phyloP scores from a whole-genome alignment of 2,329 filamentous ascomycete genomes.

The Pleurostoma richardsiae region DNA sequence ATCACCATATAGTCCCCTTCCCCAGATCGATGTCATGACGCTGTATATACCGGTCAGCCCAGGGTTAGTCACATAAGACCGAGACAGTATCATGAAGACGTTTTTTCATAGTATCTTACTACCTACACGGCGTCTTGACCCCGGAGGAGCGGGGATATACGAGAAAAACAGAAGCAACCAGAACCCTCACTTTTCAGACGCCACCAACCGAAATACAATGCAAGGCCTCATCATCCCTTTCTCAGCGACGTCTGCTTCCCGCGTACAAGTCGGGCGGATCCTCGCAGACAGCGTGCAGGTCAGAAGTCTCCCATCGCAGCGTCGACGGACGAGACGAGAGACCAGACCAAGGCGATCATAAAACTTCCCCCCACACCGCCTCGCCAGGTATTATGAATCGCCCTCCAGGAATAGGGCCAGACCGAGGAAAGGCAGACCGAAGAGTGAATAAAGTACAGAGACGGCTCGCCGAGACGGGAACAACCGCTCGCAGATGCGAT shows the following conservation, averaged over 20 bases:
- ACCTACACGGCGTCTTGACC: neutral
- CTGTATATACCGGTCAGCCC: too few species aligned
- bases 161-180: slow-evolving; percentile 16
- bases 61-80: too few species aligned
- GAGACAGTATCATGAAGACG: too few species aligned
- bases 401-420: too few species aligned
- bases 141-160: neutral
- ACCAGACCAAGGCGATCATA: neutral
- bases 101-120: neutral
- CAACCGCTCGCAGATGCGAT: too few species aligned
- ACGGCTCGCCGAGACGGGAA: neutral
- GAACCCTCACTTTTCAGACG: slow-evolving; percentile 32
- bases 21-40: too few species aligned
- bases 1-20: too few species aligned
- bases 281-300: slow-evolving; percentile 37
- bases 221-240: slow-evolving; percentile 45
- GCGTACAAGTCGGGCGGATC: slow-evolving; percentile 26
- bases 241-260: slow-evolving; percentile 30
- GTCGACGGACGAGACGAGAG: neutral
- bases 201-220: slow-evolving; percentile 40
- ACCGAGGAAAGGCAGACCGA: neutral
- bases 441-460: neutral
- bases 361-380: neutral
- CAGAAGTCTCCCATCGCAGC: slow-evolving; percentile 38
- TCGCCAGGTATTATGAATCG: neutral